A percentile compares a stretch with the other conserved stretches of the same genome.
Conservation (phyloP, 1,284 basidiomycete species). For the Lignosus rhinocerotis region DNA sequence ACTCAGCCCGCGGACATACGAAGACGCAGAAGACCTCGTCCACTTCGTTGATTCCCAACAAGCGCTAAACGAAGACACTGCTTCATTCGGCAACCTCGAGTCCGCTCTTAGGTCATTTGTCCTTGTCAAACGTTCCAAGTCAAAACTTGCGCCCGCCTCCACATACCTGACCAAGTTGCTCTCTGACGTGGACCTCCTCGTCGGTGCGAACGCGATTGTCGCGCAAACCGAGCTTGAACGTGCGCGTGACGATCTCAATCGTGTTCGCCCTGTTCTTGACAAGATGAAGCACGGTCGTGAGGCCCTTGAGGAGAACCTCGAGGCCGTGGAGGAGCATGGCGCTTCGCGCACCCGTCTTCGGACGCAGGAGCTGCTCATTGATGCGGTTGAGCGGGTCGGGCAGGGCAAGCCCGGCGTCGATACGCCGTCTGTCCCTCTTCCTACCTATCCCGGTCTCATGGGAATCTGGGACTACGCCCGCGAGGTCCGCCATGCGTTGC, state of each 20-base stretch:
- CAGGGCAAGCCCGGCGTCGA: conserved; percentile 72
- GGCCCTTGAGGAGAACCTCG: conserved; percentile 77
- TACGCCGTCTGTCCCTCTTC: conserved; percentile 54
- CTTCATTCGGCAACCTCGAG: conserved; percentile 87
- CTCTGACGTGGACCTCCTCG: conserved; percentile 86
- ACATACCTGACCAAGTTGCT: conserved; percentile 92
- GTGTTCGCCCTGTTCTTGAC: conserved; percentile 82
- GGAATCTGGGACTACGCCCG: conserved; percentile 88
- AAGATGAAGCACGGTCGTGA: conserved; percentile 80
- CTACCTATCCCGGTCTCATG: conserved; percentile 86
- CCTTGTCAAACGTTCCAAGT: conserved; percentile 91
- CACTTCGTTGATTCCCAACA: conserved; percentile 96
- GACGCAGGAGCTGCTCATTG: conserved; percentile 64
- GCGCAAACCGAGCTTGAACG: conserved; percentile 80
- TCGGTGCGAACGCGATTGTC: conserved; percentile 83
- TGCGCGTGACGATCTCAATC: conserved; percentile 72
- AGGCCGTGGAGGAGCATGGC: conserved; percentile 79
- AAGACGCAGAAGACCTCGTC: conserved; percentile 90
- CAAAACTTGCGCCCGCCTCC: conserved; percentile 94
- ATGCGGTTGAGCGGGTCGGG: conserved; percentile 79
- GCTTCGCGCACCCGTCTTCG: conserved; percentile 53
- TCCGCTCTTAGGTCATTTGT: conserved; percentile 94
- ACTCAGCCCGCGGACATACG: conserved; percentile 89
- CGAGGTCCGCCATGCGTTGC: conserved; percentile 81
- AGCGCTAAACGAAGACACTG: conserved; percentile 62